Evolutionary conservation across 176 grass and related monocot species (phyloP), one percentile per base, ranked within the genome.

Genomic region (Secale cereale): DNA sequence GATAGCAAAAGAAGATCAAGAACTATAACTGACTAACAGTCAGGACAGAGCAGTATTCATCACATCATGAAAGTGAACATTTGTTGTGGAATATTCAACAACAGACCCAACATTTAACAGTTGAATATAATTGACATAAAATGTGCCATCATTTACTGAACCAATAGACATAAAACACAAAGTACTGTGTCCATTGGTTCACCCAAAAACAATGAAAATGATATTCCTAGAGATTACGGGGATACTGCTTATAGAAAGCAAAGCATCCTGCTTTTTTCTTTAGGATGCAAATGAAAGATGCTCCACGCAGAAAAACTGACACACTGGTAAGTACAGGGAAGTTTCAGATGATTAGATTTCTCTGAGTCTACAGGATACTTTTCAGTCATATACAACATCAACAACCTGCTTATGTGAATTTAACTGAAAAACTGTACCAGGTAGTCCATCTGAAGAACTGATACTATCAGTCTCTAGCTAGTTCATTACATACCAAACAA

Each of bases 141-240:
- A 87, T 84, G 89, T 86, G 50, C 12, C 85, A 84, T 78, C 77
- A 82, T 93, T 93, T 88, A 93, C 82, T 86, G 85, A 97, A 90
- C 89, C 79, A 86, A 69, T 28, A 11, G 35, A 81, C 91, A 84
- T 22, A 77, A 76, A 80, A 48, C 45, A 81, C 91, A 79, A 11
- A 77, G 74, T 80, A 48, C 45, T 73, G 61, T 46, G 43, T 82
- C 29, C 48, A 91, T 59, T 10, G 30, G 79, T 90, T 89, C 85
- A 93, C 78, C 87, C 89, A 91, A 96, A 64, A 97, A 97, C 76
- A 72, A 84, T 61, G 78, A 86, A 81, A 16, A 6, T 54, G 20
- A 29, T 87, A 71, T 91, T 46, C 85, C 80, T 91, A 88, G 90
- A 91, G 87, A 69, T 91, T 89, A 93, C 56, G 62, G 85, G 70